Evolutionary conservation across 352 stramenopile genomes (phyloP), one percentile per base, ranked within the genome.

Genomic region (Pythium pyrilobum): DNA sequence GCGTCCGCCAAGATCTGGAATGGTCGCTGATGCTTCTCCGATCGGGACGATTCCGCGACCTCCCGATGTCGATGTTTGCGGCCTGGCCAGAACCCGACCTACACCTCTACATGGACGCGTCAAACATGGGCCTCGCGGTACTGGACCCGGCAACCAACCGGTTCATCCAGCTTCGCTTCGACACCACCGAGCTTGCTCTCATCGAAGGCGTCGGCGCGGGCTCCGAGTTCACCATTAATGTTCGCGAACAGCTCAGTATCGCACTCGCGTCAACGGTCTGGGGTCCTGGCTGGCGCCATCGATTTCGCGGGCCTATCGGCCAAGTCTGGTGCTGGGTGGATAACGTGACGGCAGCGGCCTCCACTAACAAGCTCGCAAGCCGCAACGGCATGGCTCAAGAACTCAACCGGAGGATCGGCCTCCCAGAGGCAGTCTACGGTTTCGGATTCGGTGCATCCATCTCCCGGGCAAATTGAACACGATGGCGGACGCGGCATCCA

Each of bases 401-500:
- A 55, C 57, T 78, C 16, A 78, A 79, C 23, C 21, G 66, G 1
- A 10, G 16, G 0, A 68, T 77, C 18, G 59, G 69, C 7, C 24
- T 70, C 0, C 44, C 34, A 0, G 65, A 71, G 37, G 56, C 41
- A 0, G 31, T 55, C 0, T 59, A 69, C 36, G 61, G 60, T 0
- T 52, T 72, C 21, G 59, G 2, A 28, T 72, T 0, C 47, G 43
- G 1, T 41, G 33, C 0, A 31, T 31, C 1, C 68, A 77, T 13
- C 24, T 74, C 0, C 36, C 56, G 0, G 53, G 62, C 0, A 34
- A 45, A 4, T 36, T 38, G 0, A 70, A 77, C 31, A 16, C 7
- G n/a, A 66, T 74, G 69, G 62, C 65, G 0, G 65, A 72, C 34
- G 51, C 52, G 1, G 56, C 52, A 1, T 73, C 68, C 0, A 67